phyloP scores from a whole-genome alignment of 2,329 filamentous ascomycete species.

The Sclerotinia spermophila region DNA sequence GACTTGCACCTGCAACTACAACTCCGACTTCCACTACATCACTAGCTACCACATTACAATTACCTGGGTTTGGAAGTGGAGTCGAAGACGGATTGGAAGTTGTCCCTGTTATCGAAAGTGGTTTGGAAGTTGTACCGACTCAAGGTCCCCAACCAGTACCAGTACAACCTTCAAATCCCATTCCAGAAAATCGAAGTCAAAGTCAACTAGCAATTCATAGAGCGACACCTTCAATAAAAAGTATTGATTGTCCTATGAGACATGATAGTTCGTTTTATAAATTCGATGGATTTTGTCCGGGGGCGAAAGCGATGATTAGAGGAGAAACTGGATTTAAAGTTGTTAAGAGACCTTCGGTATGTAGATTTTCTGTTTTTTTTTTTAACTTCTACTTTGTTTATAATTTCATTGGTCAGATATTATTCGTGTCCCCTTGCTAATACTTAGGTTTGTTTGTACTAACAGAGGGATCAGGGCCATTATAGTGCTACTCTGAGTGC shows the following conservation, averaged over 20 bases:
- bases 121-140: constrained; percentile 15
- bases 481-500: constrained; percentile 33
- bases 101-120: constrained; percentile 17
- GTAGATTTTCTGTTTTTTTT: background rate
- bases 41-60: constrained; percentile 26
- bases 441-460: constrained; percentile 16
- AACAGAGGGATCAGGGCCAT: constrained; percentile 29
- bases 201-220: constrained; percentile 22
- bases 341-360: constrained; percentile 34
- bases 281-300: constrained; percentile 36
- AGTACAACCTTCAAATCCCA: background rate
- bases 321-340: constrained; percentile 34
- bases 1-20: constrained; percentile 1
- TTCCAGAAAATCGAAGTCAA: constrained; percentile 7
- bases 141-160: constrained; percentile 6
- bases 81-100: constrained; percentile 32
- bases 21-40: background rate
- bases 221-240: constrained; percentile 28
- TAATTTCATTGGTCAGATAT: background rate
- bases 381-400: background rate
- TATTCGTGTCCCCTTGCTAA: constrained; percentile 12
- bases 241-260: constrained; percentile 31
- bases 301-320: constrained; percentile 30
- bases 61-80: constrained; percentile 27
- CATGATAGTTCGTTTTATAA: constrained; percentile 36